Percentiles rank a stretch among this genome's conserved stretches.
These are phyloP conservation scores for Skeletonema costatum DNA, from an alignment of 108 stramenopile species.

Conservation along the genomic window DNA sequence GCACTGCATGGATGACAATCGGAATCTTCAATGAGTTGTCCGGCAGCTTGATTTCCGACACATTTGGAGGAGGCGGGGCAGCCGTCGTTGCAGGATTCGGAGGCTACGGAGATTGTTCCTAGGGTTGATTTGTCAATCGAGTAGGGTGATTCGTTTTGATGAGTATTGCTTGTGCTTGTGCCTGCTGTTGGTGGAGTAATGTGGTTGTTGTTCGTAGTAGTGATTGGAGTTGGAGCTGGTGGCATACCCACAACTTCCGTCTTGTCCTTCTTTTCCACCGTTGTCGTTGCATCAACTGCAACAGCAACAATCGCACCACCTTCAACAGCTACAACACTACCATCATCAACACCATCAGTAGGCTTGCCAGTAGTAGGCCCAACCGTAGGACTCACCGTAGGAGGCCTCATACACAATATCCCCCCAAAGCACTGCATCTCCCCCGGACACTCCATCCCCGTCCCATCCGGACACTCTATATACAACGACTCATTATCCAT, in stretches of 20 bases:
- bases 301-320: neutral
- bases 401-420: conserved; percentile 19
- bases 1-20: conserved; percentile 16
- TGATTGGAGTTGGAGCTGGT: neutral
- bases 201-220: neutral
- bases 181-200: neutral
- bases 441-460: neutral
- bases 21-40: conserved; percentile 24
- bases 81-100: conserved; percentile 21
- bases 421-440: conserved; percentile 15
- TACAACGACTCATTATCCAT: neutral
- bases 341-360: neutral
- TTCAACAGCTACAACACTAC: neutral
- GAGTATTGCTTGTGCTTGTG: neutral
- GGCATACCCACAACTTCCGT: conserved; percentile 23
- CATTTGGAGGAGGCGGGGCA: conserved; percentile 33
- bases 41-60: conserved; percentile 23
- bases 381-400: conserved; percentile 1
- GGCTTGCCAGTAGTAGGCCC: neutral
- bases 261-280: conserved; percentile 18
- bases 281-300: neutral
- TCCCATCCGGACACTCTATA: conserved; percentile 10
- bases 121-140: conserved; percentile 24
- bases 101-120: conserved; percentile 16
- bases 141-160: conserved; percentile 25